Base-by-base conservation (phyloP, 352 stramenopile species). In the Aphanomyces invadans region DNA sequence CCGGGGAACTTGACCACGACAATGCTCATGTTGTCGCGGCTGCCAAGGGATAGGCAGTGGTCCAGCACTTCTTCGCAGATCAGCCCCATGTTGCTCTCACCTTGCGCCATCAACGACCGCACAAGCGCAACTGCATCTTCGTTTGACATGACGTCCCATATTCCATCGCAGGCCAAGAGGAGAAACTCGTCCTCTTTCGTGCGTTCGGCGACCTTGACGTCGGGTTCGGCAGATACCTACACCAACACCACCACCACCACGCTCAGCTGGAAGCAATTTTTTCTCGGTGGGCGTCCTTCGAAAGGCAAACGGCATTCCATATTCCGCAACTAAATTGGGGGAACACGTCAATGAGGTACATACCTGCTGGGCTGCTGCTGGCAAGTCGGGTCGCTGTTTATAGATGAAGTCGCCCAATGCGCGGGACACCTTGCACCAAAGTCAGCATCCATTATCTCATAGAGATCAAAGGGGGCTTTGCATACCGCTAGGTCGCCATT, bases 121-220 rank as follows among this genome's bases (percentile, higher is more conserved):
- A 97, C 87, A 70, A 90, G 95, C 31, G 85, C 77, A 54, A 89
- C 91, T 26, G 86, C 77, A 56, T 95, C 83, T 69, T 97, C 84
- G 64, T 97, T 95, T 51, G 69, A 83, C 83, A 97, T 96, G 36
- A 97, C 90, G 56, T 98, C 92, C 90, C 92, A 97, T 56, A 97
- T 95, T 42, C 90, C 92, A 61, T 98, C 90, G 63, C 89, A 98
- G 10, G 89, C 91, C 36, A 98, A 75, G 19, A 97, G 70, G 3
- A 97, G 71, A 62, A 97, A 96, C 71, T 97, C 86, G 61, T 97
- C 88, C 44, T 91, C 85, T 44, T 79, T 76, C 55, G 91, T 79
- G 10, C 89, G 77, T 62, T 71, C 48, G 51, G 94, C 74, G 53
- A 95, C 77, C 71, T 89, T 80, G 68, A 97, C 84, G 17, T 98